These are phyloP conservation scores for Ananas comosus DNA, from an alignment of 176 grass and related monocot genomes.

Conservation along the genomic window DNA sequence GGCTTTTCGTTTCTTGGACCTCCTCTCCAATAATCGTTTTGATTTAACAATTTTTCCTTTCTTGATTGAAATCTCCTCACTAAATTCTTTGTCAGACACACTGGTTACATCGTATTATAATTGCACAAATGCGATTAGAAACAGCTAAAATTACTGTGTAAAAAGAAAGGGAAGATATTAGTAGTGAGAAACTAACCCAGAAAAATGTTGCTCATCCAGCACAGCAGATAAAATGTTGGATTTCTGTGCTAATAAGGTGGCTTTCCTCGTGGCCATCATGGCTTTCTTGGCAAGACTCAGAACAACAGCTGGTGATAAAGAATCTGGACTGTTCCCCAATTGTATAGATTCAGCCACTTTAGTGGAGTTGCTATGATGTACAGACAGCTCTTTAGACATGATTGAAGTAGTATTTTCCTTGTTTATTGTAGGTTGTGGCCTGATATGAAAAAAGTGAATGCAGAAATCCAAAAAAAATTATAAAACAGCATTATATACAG, in stretches of 20 bases:
- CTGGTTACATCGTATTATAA: conserved; percentile 16
- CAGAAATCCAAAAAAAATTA: neutral
- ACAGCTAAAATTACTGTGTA: neutral
- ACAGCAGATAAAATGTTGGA: conserved; percentile 12
- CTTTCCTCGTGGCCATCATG: conserved; percentile 6
- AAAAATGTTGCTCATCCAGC: conserved; percentile 13
- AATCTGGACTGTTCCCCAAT: conserved; percentile 4
- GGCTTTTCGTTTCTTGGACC: conserved; percentile 36
- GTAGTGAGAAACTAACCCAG: conserved; percentile 15
- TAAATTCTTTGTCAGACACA: neutral
- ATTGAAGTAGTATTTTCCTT: conserved; percentile 3
- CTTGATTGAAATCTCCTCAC: conserved; percentile 13
- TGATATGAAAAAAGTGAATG: conserved; percentile 1
- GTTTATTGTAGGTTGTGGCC: conserved; percentile 3
- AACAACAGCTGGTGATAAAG: neutral
- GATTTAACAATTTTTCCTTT: conserved; percentile 43
- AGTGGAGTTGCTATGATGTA: neutral
- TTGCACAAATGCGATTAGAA: neutral
- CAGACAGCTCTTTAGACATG: neutral
- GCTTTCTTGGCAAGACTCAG: conserved; percentile 4
- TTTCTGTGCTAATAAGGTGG: conserved; percentile 16
- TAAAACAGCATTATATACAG: neutral
- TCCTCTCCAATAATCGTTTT: conserved; percentile 38
- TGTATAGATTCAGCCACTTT: neutral
- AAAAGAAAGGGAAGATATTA: neutral